phyloP scores from a whole-genome alignment of 2,329 filamentous ascomycete genomes.

The Arthrobotrys musiformis region DNA sequence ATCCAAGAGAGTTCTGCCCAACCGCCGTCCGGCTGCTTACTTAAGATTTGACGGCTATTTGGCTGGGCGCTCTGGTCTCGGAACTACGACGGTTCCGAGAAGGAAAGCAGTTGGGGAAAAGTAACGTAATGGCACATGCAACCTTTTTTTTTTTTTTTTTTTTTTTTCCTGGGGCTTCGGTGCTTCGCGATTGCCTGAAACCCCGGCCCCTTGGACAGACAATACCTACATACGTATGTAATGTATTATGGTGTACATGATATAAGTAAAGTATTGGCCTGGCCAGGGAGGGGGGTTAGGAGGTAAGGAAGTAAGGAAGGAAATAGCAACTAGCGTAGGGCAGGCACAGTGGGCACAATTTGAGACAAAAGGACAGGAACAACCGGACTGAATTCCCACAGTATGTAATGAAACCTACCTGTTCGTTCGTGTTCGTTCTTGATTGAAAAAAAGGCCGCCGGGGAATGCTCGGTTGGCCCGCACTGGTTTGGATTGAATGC shows the following conservation, averaged over 20 bases:
- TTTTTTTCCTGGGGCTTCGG: slow-evolving; percentile 4
- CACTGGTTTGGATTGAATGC: slow-evolving; percentile 31
- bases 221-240: background rate
- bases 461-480: slow-evolving; percentile 49
- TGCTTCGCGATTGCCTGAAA: slow-evolving; percentile 48
- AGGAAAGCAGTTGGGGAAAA: slow-evolving; percentile 26
- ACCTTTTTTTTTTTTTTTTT: slow-evolving; percentile 16
- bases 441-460: slow-evolving; percentile 4
- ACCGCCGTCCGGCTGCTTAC: slow-evolving; percentile 50
- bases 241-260: background rate
- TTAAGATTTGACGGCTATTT: slow-evolving; percentile 54
- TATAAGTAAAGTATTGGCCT: background rate
- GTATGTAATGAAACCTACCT: too few relatives aligned
- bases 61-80: slow-evolving; percentile 38
- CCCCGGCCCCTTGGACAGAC: slow-evolving; percentile 36
- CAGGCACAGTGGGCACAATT: slow-evolving; percentile 52
- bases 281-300: slow-evolving; percentile 8
- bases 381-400: slow-evolving; percentile 17
- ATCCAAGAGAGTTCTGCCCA: slow-evolving; percentile 46
- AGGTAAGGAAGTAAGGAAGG: background rate
- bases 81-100: slow-evolving; percentile 42
- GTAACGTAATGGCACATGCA: slow-evolving; percentile 55
- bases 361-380: slow-evolving; percentile 33
- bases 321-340: slow-evolving; percentile 8
- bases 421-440: background rate